Evolutionary conservation across 495 filamentous ascomycete species (phyloP).

Genomic region (Aspergillus funiculosus): DNA sequence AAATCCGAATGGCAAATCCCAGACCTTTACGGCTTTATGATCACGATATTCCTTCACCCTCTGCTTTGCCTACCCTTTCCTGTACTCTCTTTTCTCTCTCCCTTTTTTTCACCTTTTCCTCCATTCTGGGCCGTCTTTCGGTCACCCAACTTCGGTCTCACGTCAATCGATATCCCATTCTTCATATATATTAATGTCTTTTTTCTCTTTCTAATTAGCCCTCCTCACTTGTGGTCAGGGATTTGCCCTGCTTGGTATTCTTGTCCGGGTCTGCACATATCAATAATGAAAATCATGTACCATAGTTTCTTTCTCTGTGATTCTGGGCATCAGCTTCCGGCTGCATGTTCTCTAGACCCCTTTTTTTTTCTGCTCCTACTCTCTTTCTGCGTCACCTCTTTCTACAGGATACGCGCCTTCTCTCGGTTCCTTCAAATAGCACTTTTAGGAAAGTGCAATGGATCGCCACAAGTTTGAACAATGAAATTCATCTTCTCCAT

Average conservation of each 20-base stretch:
- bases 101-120: slow-evolving; percentile 2
- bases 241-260: slow-evolving; percentile 13
- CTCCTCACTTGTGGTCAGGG: slow-evolving; percentile 1
- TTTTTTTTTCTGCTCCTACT: slow-evolving; percentile 8
- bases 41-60: slow-evolving; percentile 25
- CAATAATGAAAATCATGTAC: slow-evolving; percentile 8
- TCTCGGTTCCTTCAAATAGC: not conserved
- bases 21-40: slow-evolving; percentile 44
- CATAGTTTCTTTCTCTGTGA: slow-evolving; percentile 1
- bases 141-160: not conserved
- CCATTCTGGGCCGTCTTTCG: slow-evolving; percentile 6
- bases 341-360: not conserved
- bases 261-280: slow-evolving; percentile 17
- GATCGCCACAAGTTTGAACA: not conserved
- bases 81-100: not conserved
- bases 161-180: slow-evolving; percentile 15
- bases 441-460: slow-evolving; percentile 13
- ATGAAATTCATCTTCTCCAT: not conserved
- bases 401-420: slow-evolving; percentile 4
- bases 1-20: slow-evolving; percentile 46
- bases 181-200: slow-evolving; percentile 23
- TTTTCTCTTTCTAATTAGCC: slow-evolving; percentile 6
- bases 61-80: not conserved
- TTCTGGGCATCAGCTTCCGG: not conserved
- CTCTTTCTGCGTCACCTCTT: not conserved